phyloP scores from a whole-genome alignment of 352 stramenopile genomes.

The Phytophthora parvispora region DNA sequence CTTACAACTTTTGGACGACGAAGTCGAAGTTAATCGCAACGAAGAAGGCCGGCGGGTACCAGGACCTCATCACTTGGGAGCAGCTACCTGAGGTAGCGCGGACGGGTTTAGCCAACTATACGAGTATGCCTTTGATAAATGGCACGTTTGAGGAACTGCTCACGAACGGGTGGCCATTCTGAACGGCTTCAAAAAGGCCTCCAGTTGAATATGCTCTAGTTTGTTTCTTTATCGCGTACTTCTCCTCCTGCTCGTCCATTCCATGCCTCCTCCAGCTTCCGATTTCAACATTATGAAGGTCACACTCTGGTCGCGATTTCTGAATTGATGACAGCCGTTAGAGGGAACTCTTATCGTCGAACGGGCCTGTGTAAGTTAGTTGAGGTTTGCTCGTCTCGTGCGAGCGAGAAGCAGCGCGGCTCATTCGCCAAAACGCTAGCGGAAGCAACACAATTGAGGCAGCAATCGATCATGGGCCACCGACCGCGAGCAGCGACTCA shows the following conservation, averaged over 20 bases:
- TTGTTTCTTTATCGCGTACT: slow-evolving; percentile 11
- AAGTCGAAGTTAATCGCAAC: neutral
- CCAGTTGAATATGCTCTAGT: slow-evolving; percentile 7
- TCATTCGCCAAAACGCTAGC: neutral
- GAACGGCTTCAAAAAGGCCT: no score
- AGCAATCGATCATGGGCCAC: neutral
- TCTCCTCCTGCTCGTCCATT: no score
- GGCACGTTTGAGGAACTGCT: neutral
- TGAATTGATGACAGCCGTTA: no score
- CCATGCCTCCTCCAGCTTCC: no score
- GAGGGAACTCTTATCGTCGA: no score
- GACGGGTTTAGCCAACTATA: neutral
- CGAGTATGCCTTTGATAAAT: neutral
- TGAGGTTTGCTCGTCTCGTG: no score
- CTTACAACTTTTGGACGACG: neutral
- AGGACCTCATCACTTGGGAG: neutral
- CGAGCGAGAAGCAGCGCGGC: neutral
- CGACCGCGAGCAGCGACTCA: neutral
- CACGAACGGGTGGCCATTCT: neutral
- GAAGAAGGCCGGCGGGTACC: neutral
- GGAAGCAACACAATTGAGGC: neutral
- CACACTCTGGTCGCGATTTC: no score
- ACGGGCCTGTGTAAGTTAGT: no score
- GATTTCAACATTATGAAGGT: no score
- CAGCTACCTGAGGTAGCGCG: neutral